Percentiles rank a stretch among this genome's conserved stretches.
These are phyloP conservation scores for Boletus reticuloceps DNA, from an alignment of 768 basidiomycete genomes.

Conservation along the genomic window DNA sequence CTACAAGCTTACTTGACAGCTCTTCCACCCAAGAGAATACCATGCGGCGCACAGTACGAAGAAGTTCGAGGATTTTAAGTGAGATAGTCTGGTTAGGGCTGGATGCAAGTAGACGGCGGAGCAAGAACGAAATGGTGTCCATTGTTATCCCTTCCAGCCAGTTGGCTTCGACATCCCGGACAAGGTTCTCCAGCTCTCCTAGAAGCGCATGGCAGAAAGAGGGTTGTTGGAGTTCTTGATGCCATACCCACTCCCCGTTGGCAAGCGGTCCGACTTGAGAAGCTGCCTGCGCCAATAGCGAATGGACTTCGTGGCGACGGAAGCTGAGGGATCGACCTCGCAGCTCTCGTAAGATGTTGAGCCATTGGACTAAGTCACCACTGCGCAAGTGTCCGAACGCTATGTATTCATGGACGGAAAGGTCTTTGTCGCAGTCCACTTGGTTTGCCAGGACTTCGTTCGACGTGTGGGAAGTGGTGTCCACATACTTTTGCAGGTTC, in stretches of 20 bases:
- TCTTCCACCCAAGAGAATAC: slow-evolving; percentile 37
- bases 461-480: slow-evolving; percentile 35
- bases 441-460: slow-evolving; percentile 47
- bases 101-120: slow-evolving; percentile 37
- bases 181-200: slow-evolving; percentile 32
- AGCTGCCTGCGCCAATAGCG: slow-evolving; percentile 42
- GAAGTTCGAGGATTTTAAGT: slow-evolving; percentile 20
- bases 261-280: slow-evolving; percentile 41
- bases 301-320: slow-evolving; percentile 37
- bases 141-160: slow-evolving; percentile 39
- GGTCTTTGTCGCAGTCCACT: slow-evolving; percentile 35
- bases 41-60: slow-evolving; percentile 33
- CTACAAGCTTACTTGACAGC: slow-evolving; percentile 24
- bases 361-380: slow-evolving; percentile 46
- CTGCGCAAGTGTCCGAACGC: slow-evolving; percentile 46
- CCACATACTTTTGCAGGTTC: slow-evolving; percentile 37
- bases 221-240: slow-evolving; percentile 32
- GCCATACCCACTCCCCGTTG: slow-evolving; percentile 33
- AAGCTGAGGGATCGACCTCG: slow-evolving; percentile 39
- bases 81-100: slow-evolving; percentile 9
- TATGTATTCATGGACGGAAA: slow-evolving; percentile 45
- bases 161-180: slow-evolving; percentile 37
- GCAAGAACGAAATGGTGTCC: slow-evolving; percentile 34
- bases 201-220: slow-evolving; percentile 39
- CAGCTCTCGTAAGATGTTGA: slow-evolving; percentile 48